Conservation (phyloP, 2,329 filamentous ascomycete species). For the Colletotrichum chrysophilum region DNA sequence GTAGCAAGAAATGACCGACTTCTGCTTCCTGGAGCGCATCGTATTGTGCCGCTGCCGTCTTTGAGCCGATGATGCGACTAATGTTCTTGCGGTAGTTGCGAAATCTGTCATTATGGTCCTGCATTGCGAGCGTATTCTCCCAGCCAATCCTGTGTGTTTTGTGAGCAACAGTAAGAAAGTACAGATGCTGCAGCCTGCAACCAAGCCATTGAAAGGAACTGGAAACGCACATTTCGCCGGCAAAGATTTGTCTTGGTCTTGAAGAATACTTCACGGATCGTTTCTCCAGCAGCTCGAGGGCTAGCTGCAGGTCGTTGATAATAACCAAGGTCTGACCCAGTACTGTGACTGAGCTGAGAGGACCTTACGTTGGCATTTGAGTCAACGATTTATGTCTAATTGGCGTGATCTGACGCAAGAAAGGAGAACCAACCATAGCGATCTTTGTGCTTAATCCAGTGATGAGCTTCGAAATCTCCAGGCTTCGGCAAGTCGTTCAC, state of each 20-base stretch:
- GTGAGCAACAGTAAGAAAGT: neutral
- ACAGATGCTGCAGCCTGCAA: neutral
- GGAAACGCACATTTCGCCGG: slow-evolving; percentile 38
- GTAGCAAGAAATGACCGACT: slow-evolving; percentile 45
- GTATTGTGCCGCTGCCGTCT: slow-evolving; percentile 40
- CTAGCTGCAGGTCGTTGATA: slow-evolving; percentile 39
- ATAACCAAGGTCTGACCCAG: slow-evolving; percentile 46
- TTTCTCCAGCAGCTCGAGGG: slow-evolving; percentile 42
- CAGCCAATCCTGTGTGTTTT: slow-evolving; percentile 32
- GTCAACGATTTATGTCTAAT: neutral
- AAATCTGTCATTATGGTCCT: slow-evolving; percentile 40
- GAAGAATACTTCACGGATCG: slow-evolving; percentile 35
- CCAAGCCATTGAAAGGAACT: neutral
- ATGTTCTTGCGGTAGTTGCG: slow-evolving; percentile 49
- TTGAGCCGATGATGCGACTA: slow-evolving; percentile 49
- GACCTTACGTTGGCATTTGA: neutral
- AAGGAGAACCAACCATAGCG: slow-evolving; percentile 25
- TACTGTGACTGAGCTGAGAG: slow-evolving; percentile 37
- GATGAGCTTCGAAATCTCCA: slow-evolving; percentile 32
- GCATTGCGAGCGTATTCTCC: slow-evolving; percentile 37
- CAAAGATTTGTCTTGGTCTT: slow-evolving; percentile 35
- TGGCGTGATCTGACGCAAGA: neutral
- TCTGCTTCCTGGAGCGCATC: slow-evolving; percentile 48
- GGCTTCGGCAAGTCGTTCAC: slow-evolving; percentile 46
- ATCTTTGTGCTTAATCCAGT: slow-evolving; percentile 41